Conservation (phyloP, 2,329 filamentous ascomycete species). For the Arthrobotrys iridis region DNA sequence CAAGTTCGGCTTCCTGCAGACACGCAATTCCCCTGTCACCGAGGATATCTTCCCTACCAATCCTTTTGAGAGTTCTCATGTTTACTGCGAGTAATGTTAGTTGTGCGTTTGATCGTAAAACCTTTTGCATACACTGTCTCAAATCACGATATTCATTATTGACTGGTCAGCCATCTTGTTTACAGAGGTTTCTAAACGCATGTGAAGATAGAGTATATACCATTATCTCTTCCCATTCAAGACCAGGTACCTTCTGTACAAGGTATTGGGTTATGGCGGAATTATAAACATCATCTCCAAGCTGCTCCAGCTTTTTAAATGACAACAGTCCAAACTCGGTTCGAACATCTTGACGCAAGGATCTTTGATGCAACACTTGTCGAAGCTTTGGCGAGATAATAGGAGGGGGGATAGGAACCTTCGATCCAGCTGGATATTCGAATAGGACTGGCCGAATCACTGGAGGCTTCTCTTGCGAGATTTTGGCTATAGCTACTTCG, state of each 20-base stretch:
- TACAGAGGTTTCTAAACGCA: neutral
- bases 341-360: neutral
- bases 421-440: neutral
- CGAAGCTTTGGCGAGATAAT: neutral
- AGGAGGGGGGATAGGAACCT: neutral
- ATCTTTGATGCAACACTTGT: neutral
- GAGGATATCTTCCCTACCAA: neutral
- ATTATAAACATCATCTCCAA: constrained; percentile 16
- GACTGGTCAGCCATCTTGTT: neutral
- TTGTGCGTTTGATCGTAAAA: constrained; percentile 10
- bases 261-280: neutral
- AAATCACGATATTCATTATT: too few species aligned
- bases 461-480: neutral
- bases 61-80: neutral
- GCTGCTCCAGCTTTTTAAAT: constrained; percentile 12
- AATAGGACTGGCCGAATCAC: neutral
- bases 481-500: neutral
- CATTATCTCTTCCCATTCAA: neutral
- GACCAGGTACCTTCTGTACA: neutral
- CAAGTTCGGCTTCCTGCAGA: constrained; percentile 15
- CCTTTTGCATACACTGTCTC: neutral
- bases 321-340: neutral
- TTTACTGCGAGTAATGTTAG: neutral
- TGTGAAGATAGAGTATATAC: neutral
- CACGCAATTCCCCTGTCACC: neutral